phyloP scores from a whole-genome alignment of 345 rosid genomes.

The Eucalyptus sideroxylon region DNA sequence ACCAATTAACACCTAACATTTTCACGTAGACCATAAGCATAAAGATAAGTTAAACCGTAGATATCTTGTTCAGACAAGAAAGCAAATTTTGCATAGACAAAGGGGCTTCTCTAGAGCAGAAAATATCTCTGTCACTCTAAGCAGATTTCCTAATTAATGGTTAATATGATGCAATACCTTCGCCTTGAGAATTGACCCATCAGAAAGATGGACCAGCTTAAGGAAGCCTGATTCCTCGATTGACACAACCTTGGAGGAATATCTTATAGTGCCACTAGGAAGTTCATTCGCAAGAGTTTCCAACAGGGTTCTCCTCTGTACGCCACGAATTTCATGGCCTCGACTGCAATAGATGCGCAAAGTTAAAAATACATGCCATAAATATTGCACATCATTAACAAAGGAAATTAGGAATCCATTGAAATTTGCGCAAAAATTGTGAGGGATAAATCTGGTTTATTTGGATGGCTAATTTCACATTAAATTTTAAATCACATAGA shows the following conservation, averaged over 20 bases:
- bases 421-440: background rate
- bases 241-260: constrained; percentile 54
- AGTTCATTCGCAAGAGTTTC: constrained; percentile 45
- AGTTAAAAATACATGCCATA: background rate
- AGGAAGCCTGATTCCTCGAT: constrained; percentile 37
- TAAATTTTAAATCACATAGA: background rate
- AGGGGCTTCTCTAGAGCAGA: background rate
- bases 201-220: constrained; percentile 45
- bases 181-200: constrained; percentile 43
- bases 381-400: background rate
- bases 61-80: background rate
- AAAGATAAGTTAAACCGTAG: background rate
- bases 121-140: background rate
- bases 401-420: background rate
- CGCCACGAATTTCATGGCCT: constrained; percentile 36
- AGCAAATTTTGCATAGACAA: background rate
- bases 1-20: constrained; percentile 46
- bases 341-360: constrained; percentile 2
- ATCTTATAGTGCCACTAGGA: constrained; percentile 47
- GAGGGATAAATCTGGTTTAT: background rate
- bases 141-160: background rate
- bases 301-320: constrained; percentile 35
- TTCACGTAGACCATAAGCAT: background rate
- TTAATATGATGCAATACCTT: constrained; percentile 23
- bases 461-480: background rate